phyloP scores from a whole-genome alignment of 108 stramenopile genomes.

The Epithemia pelagica region DNA sequence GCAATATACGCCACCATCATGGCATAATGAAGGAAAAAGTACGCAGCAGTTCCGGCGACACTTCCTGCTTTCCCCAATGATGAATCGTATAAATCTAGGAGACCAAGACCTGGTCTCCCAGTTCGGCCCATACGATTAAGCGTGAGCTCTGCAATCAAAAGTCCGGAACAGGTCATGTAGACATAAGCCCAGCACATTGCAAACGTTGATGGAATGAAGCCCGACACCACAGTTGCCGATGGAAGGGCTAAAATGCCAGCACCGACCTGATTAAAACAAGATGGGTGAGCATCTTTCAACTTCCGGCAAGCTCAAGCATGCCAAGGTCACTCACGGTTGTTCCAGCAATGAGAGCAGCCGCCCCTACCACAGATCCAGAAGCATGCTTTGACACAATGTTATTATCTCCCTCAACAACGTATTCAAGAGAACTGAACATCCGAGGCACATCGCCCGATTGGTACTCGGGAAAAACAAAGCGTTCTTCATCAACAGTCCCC shows the following conservation, averaged over 20 bases:
- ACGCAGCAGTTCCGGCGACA: conserved; percentile 55
- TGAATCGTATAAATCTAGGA: conserved; percentile 53
- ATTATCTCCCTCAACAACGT: conserved; percentile 22
- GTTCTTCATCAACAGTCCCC: conserved; percentile 54
- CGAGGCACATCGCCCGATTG: conserved; percentile 43
- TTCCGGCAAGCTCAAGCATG: too few species aligned
- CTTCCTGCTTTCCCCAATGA: conserved; percentile 33
- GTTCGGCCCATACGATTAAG: conserved; percentile 64
- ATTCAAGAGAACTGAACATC: conserved; percentile 37
- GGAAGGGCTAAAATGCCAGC: conserved; percentile 75
- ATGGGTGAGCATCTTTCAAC: too few species aligned
- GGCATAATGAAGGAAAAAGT: conserved; percentile 78
- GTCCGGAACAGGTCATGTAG: conserved; percentile 82
- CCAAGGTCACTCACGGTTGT: conserved; percentile 29
- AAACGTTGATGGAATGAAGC: conserved; percentile 60
- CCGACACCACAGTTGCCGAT: conserved; percentile 57
- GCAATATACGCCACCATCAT: conserved; percentile 81
- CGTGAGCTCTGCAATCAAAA: conserved; percentile 78
- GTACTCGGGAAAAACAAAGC: conserved; percentile 45
- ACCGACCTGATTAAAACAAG: conserved; percentile 23
- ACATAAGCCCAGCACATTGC: conserved; percentile 63
- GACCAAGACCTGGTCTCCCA: conserved; percentile 45
- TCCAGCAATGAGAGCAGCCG: conserved; percentile 66
- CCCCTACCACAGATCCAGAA: conserved; percentile 47
- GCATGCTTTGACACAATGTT: conserved; percentile 16